Conservation (phyloP, 1,284 basidiomycete species). For the Melampsora larici-populina region DNA sequence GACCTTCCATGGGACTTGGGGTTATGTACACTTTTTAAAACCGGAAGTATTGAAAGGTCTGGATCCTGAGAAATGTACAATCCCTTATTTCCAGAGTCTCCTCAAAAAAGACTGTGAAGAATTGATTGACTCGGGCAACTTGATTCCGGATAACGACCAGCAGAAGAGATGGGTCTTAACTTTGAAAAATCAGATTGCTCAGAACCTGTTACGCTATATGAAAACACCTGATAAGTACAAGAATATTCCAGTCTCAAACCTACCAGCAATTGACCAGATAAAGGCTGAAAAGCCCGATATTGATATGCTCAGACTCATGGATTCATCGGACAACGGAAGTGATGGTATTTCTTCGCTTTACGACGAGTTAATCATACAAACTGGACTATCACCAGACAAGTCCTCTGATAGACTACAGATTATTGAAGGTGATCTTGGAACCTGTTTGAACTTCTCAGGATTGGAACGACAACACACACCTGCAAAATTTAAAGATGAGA, state of each 20-base stretch:
- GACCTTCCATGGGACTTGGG: constrained; percentile 12
- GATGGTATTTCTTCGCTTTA: neutral
- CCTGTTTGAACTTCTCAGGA: neutral
- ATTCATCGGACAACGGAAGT: neutral
- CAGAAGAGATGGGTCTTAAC: neutral
- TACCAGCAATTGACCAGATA: neutral
- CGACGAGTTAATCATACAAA: neutral
- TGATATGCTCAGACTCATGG: constrained; percentile 6
- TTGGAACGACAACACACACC: neutral
- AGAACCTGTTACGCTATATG: neutral
- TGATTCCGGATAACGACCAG: neutral
- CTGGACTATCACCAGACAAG: neutral
- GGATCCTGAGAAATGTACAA: neutral
- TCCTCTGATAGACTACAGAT: neutral
- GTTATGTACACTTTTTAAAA: neutral
- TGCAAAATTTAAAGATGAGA: neutral
- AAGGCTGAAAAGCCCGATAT: neutral
- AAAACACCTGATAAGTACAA: no score
- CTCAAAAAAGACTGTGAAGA: no score
- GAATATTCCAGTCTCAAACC: neutral
- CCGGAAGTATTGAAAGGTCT: neutral
- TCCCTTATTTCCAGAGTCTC: neutral
- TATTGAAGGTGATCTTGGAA: no score
- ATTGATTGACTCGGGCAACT: neutral
- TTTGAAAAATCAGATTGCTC: constrained; percentile 8